phyloP scores from a whole-genome alignment of 2,329 filamentous ascomycete genomes.

The Neurospora crassa region DNA sequence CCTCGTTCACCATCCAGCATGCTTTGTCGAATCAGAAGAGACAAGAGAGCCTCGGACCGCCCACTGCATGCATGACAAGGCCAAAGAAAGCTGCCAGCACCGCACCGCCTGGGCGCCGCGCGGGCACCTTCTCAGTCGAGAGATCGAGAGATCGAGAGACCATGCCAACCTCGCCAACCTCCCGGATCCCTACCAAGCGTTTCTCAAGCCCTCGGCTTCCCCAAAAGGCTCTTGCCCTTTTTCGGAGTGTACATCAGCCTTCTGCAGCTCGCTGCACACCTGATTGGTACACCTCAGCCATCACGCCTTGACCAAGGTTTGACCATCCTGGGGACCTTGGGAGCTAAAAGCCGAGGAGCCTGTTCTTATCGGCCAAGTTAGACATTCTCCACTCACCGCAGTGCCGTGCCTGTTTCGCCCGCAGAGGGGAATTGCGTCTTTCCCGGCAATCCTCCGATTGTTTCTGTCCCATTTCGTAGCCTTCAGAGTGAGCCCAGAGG shows the following conservation, averaged over 20 bases:
- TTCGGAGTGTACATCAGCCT: slow-evolving; percentile 17
- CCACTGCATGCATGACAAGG: slow-evolving; percentile 13
- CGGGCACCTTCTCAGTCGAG: background rate
- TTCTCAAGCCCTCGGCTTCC: background rate
- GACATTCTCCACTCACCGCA: background rate
- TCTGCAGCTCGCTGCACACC: slow-evolving; percentile 15
- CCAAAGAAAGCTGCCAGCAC: slow-evolving; percentile 9
- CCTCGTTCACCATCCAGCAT: background rate
- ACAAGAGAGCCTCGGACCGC: background rate
- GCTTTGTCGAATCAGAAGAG: slow-evolving; percentile 10
- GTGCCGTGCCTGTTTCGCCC: background rate
- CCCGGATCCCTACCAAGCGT: background rate
- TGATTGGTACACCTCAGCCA: slow-evolving; percentile 16
- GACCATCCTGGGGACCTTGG: background rate
- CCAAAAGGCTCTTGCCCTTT: slow-evolving; percentile 1
- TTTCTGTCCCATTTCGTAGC: background rate
- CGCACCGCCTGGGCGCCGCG: background rate
- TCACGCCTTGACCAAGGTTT: background rate
- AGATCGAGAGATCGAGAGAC: background rate
- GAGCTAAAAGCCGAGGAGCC: background rate
- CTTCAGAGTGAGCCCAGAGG: background rate
- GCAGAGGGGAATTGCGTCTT: background rate
- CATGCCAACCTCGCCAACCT: background rate
- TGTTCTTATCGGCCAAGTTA: background rate
- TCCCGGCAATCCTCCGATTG: background rate